Conservation (phyloP, 2,329 filamentous ascomycete species). For the Dendrostoma leiphaemia region DNA sequence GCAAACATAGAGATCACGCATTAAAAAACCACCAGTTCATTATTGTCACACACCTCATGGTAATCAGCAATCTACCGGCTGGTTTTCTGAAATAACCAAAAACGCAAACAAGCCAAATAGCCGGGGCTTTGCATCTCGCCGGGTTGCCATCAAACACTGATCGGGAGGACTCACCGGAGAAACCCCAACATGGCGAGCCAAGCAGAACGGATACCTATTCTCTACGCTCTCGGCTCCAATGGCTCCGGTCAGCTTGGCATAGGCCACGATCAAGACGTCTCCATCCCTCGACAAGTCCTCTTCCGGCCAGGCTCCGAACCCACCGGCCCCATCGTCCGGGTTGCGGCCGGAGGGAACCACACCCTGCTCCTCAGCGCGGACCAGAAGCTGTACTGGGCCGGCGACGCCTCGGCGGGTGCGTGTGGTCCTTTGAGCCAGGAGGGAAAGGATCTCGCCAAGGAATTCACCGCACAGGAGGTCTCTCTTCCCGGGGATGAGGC, state of each 20-base stretch:
- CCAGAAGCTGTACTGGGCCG: slow-evolving; percentile 63
- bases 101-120: too few relatives aligned
- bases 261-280: slow-evolving; percentile 69
- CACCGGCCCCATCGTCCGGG: slow-evolving; percentile 34
- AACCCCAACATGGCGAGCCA: not conserved
- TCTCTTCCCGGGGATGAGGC: not conserved
- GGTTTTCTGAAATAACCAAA: too few relatives aligned
- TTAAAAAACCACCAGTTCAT: too few relatives aligned
- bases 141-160: too few relatives aligned
- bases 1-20: too few relatives aligned
- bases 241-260: slow-evolving; percentile 73
- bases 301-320: slow-evolving; percentile 45
- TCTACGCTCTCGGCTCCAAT: slow-evolving; percentile 75
- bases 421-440: slow-evolving; percentile 43
- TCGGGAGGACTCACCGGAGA: too few relatives aligned
- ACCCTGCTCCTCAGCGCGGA: slow-evolving; percentile 67
- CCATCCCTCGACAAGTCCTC: slow-evolving; percentile 60
- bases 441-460: not conserved
- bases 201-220: slow-evolving; percentile 40
- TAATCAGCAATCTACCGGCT: too few relatives aligned
- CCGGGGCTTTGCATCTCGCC: too few relatives aligned
- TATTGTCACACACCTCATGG: too few relatives aligned
- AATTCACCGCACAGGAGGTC: slow-evolving; percentile 2
- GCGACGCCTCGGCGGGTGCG: slow-evolving; percentile 55
- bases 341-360: slow-evolving; percentile 78